Evolutionary conservation across 2,329 filamentous ascomycete genomes (phyloP).

Genomic region (Talaromyces sp.): DNA sequence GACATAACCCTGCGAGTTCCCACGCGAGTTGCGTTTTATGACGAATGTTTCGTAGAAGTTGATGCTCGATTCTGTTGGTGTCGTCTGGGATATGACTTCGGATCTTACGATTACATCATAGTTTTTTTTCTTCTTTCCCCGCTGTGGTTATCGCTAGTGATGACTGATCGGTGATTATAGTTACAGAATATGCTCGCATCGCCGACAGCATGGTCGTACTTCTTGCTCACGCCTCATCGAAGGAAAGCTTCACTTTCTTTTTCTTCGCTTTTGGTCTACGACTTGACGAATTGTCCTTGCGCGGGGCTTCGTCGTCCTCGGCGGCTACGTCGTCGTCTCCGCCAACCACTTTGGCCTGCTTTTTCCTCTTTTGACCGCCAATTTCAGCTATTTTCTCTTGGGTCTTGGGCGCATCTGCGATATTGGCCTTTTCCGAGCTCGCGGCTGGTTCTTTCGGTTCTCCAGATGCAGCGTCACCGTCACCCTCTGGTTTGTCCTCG

Average conservation of each 20-base stretch:
- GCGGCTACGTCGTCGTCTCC: slow-evolving; percentile 23
- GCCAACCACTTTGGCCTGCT: slow-evolving; percentile 37
- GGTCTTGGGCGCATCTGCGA: slow-evolving; percentile 10
- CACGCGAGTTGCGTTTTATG: background rate
- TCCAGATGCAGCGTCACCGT: slow-evolving; percentile 6
- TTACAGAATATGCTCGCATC: background rate
- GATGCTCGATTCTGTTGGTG: background rate
- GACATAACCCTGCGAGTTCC: background rate
- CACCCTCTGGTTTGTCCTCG: slow-evolving; percentile 12
- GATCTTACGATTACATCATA: slow-evolving; percentile 1
- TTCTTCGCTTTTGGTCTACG: slow-evolving; percentile 31
- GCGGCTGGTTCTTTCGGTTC: slow-evolving; percentile 12
- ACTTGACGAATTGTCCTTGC: slow-evolving; percentile 17
- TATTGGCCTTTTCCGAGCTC: slow-evolving; percentile 5
- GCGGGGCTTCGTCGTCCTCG: slow-evolving; percentile 17
- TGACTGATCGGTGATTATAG: background rate
- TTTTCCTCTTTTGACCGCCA: slow-evolving; percentile 37
- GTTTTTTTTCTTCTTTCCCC: background rate
- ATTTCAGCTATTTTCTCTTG: slow-evolving; percentile 37
- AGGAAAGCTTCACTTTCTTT: slow-evolving; percentile 43
- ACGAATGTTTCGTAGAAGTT: background rate
- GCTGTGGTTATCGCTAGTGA: background rate
- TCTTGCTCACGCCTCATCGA: slow-evolving; percentile 30
- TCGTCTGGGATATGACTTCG: background rate
- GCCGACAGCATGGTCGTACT: background rate